Conservation (phyloP, 495 filamentous ascomycete species). For the Penicillium angulare region DNA sequence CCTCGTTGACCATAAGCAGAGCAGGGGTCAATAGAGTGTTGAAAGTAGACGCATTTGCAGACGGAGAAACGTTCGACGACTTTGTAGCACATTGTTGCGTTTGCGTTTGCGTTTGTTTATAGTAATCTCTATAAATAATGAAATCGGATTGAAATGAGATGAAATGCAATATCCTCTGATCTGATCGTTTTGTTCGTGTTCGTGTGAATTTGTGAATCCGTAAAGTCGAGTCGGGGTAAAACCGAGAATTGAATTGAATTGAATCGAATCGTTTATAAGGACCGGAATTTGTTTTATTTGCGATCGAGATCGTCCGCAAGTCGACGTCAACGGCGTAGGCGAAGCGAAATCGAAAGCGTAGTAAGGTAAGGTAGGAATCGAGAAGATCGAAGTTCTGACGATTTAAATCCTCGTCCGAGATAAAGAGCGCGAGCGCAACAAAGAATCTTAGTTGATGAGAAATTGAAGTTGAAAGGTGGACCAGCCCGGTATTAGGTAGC, state of each 20-base stretch:
- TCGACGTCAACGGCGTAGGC: constrained; percentile 9
- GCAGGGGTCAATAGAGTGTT: constrained; percentile 75
- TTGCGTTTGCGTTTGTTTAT: not conserved
- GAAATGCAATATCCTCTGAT: too few relatives aligned
- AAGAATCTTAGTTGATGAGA: too few relatives aligned
- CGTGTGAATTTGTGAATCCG: not conserved
- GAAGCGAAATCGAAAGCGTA: not conserved
- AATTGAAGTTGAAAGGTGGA: too few relatives aligned
- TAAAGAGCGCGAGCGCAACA: constrained; percentile 1
- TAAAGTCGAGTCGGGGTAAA: too few relatives aligned
- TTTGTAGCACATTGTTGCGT: constrained; percentile 62
- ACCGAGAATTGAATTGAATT: not conserved
- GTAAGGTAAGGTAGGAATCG: not conserved
- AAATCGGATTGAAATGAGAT: too few relatives aligned
- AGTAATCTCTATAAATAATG: too few relatives aligned
- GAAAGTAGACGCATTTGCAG: constrained; percentile 79
- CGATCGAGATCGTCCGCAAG: too few relatives aligned
- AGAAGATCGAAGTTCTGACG: not conserved
- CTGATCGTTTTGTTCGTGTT: not conserved
- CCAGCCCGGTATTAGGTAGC: constrained; percentile 2
- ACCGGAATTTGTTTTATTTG: too few relatives aligned
- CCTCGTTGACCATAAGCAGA: constrained; percentile 66
- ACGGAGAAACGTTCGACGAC: constrained; percentile 74
- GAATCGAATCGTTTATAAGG: not conserved
- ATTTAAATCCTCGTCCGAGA: not conserved